Conservation (phyloP, 2,329 filamentous ascomycete genomes). For the Hypoxylon sp. region DNA sequence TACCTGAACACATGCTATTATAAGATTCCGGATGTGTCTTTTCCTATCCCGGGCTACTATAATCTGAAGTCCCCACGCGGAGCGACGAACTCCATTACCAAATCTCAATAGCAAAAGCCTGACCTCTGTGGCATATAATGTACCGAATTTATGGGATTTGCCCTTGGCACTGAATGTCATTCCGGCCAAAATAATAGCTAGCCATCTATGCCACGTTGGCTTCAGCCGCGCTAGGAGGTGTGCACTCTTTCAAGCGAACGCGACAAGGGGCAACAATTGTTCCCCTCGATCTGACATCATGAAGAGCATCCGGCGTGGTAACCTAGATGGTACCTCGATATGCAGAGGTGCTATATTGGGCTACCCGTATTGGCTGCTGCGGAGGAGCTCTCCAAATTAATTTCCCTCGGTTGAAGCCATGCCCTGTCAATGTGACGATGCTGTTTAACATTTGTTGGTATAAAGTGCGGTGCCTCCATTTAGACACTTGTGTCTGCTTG, state of each 20-base stretch:
- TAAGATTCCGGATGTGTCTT: slow-evolving; percentile 25
- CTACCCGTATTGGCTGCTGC: slow-evolving; percentile 38
- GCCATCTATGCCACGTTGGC: slow-evolving; percentile 40
- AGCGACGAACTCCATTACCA: slow-evolving; percentile 44
- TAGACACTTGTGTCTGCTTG: slow-evolving; percentile 18
- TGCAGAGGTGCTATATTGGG: slow-evolving; percentile 31
- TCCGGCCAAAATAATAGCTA: slow-evolving; percentile 16
- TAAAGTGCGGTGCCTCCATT: slow-evolving; percentile 32
- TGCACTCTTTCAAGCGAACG: slow-evolving; percentile 30
- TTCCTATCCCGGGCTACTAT: slow-evolving; percentile 29
- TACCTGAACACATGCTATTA: slow-evolving; percentile 38
- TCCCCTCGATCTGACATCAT: slow-evolving; percentile 36
- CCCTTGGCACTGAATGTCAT: slow-evolving; percentile 25
- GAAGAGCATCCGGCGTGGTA: slow-evolving; percentile 30
- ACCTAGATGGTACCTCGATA: slow-evolving; percentile 32
- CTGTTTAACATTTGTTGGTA: slow-evolving; percentile 29
- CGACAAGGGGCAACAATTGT: slow-evolving; percentile 27
- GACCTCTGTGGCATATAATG: slow-evolving; percentile 10
- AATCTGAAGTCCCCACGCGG: slow-evolving; percentile 34
- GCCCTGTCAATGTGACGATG: slow-evolving; percentile 29
- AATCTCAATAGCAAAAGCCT: slow-evolving; percentile 24
- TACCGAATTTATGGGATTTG: slow-evolving; percentile 9
- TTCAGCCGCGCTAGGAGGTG: slow-evolving; percentile 40
- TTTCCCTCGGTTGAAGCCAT: slow-evolving; percentile 38
- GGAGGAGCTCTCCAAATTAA: slow-evolving; percentile 46